Percentiles rank a stretch among this genome's conserved stretches.
Conservation (phyloP, 2,329 filamentous ascomycete genomes). For the Periconia sp. region DNA sequence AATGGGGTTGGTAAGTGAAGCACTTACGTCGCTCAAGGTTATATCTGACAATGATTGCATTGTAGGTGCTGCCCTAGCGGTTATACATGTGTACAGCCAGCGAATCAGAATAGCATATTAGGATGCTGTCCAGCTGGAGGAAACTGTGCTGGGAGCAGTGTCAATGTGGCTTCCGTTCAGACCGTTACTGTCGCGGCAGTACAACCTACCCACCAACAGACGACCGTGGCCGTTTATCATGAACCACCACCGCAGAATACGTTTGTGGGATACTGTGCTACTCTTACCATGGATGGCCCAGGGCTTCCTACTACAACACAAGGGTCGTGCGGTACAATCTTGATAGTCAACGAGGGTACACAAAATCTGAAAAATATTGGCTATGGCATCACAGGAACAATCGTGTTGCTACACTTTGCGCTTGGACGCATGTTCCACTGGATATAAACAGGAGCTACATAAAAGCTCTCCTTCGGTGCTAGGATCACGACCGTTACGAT, state of each 20-base stretch:
- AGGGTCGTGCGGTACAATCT: constrained; percentile 41
- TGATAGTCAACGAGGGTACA: constrained; percentile 34
- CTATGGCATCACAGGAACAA: constrained; percentile 16
- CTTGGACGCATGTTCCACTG: constrained; percentile 31
- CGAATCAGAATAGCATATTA: constrained; percentile 36
- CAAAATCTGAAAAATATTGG: constrained; percentile 19
- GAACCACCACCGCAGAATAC: constrained; percentile 11
- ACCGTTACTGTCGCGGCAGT: constrained; percentile 39
- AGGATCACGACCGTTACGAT: constrained; percentile 17
- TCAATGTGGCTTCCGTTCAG: constrained; percentile 35
- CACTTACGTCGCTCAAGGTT: neutral
- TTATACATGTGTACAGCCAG: constrained; percentile 36
- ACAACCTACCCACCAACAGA: constrained; percentile 31
- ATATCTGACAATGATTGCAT: neutral
- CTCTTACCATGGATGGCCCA: constrained; percentile 38
- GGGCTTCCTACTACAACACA: constrained; percentile 35
- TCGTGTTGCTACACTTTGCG: constrained; percentile 25
- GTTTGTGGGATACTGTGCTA: constrained; percentile 37
- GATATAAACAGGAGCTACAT: constrained; percentile 5
- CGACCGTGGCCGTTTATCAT: constrained; percentile 8
- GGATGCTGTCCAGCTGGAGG: constrained; percentile 42
- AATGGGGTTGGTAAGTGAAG: constrained; percentile 45
- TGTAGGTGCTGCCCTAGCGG: constrained; percentile 41
- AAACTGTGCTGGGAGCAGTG: constrained; percentile 33
- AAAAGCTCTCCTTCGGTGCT: neutral